Conservation (phyloP, 2,329 filamentous ascomycete genomes). For the Penicillium sumatraense region DNA sequence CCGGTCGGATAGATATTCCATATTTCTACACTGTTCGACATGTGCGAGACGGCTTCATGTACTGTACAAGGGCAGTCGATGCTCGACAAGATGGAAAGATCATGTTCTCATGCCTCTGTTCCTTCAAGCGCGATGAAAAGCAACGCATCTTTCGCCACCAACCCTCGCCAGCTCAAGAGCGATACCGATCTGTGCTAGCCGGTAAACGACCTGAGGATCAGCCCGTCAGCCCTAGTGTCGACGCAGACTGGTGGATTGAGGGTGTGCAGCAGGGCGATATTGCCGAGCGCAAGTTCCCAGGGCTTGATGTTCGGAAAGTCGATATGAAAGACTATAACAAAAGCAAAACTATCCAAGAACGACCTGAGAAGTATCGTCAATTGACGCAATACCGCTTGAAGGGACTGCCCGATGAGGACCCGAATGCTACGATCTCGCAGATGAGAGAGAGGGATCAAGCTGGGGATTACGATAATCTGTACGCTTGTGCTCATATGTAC, state of each 20-base stretch:
- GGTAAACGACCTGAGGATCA: constrained; percentile 41
- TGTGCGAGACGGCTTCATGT: constrained; percentile 57
- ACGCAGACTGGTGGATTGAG: constrained; percentile 42
- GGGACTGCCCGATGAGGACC: constrained; percentile 44
- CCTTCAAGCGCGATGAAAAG: constrained; percentile 55
- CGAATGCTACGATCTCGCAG: constrained; percentile 10
- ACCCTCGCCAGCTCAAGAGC: constrained; percentile 30
- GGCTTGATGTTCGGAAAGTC: constrained; percentile 56
- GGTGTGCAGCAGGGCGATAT: constrained; percentile 31
- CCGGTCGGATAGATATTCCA: constrained; percentile 51
- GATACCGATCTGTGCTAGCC: constrained; percentile 35
- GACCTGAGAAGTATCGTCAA: constrained; percentile 45
- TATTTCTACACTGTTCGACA: constrained; percentile 58
- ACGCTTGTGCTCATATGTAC: constrained; percentile 63
- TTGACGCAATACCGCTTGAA: constrained; percentile 53
- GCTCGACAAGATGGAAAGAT: constrained; percentile 54
- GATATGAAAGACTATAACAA: constrained; percentile 58
- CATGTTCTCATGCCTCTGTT: constrained; percentile 58
- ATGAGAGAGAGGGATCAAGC: constrained; percentile 31
- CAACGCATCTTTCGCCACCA: constrained; percentile 36
- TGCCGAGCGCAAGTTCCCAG: constrained; percentile 40
- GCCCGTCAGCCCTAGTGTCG: constrained; percentile 37
- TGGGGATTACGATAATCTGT: constrained; percentile 55
- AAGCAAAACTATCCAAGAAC: constrained; percentile 26
- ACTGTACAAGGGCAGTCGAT: constrained; percentile 57